Base-by-base conservation (phyloP, 2,329 filamentous ascomycete species). In the Chrysosphaeria jannelii region DNA sequence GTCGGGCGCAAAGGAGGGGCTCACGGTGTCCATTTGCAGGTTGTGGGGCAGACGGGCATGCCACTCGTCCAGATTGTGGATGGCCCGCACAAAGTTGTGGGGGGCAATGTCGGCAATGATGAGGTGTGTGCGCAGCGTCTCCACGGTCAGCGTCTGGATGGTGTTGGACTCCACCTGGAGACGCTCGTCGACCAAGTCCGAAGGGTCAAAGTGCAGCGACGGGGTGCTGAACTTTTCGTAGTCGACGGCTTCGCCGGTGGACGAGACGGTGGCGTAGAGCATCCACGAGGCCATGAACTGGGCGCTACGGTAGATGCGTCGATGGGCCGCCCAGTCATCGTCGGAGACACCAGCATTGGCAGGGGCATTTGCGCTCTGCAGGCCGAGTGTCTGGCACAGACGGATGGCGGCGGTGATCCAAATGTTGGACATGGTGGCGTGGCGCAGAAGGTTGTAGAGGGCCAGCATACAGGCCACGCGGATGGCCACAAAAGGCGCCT, bases 371-470 rank as follows among this genome's bases (percentile, higher is more conserved):
- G 29, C 22, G 25, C 25, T 22, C 19, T 33, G n/a, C 8, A 35
- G 27, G 8, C 32, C 33, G 14, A 34, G 29, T 7, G 29, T 25
- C 13, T 30, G 33, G n/a, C 33, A 34, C 23, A 39, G 30, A 14
- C 29, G 32, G 13, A 41, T 24, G 5, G 36, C 40, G 4, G 34
- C 27, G 23, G 34, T 22, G 16, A 39, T 35, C 25, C 27, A 41
- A 28, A 28, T 37, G n/a, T 39, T 27, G 2, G 38, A 34, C 9
- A 36, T 32, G 0, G 33, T 36, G 4, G 36, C 31, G 14, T 37
- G 38, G 23, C 29, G 30, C 31, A 41, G 29, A 5, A 41, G 27
- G 24, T 41, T 41, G 28, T 34, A 39, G 31, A 41, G 29, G 14
- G 38, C 34, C 13, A 40, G 29, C 19, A 42, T 21, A 0, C 33